Evolutionary conservation across 371 early-diverging fungal genomes (phyloP).

Genomic region (Apophysomyces variabilis): DNA sequence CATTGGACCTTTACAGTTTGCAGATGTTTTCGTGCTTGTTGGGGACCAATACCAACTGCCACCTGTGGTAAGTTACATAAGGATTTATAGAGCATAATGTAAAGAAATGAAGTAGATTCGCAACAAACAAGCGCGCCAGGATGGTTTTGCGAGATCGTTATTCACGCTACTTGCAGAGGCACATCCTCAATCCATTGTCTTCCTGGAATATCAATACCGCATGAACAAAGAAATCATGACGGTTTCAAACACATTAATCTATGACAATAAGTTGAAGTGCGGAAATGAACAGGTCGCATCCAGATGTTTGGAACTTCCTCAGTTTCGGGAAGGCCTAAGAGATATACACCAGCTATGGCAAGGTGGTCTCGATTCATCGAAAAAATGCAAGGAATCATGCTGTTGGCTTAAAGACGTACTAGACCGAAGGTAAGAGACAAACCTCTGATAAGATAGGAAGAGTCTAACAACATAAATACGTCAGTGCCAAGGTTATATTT

Average conservation of each 20-base stretch:
- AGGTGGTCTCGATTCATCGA: neutral
- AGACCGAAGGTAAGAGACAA: constrained; percentile 59
- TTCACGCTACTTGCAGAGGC: constrained; percentile 83
- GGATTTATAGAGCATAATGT: neutral
- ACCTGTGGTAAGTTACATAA: constrained; percentile 76
- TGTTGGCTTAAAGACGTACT: constrained; percentile 74
- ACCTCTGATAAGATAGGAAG: neutral
- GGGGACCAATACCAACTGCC: constrained; percentile 99
- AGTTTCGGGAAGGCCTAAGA: constrained; percentile 33
- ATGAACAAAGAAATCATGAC: constrained; percentile 96
- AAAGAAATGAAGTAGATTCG: constrained; percentile 42
- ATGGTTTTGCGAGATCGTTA: constrained; percentile 66
- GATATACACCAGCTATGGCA: constrained; percentile 21
- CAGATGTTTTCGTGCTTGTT: constrained; percentile 90
- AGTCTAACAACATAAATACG: neutral
- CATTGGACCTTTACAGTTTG: constrained; percentile 90
- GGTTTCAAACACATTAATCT: constrained; percentile 88
- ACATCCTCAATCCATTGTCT: constrained; percentile 78
- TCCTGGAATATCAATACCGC: constrained; percentile 93
- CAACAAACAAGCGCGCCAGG: constrained; percentile 53
- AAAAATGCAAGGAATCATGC: constrained; percentile 12
- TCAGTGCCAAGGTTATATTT: constrained; percentile 74
- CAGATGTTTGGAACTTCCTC: constrained; percentile 55
- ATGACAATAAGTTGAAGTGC: constrained; percentile 78
- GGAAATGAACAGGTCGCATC: constrained; percentile 72